These are phyloP conservation scores for Beauveria australis DNA, from an alignment of 2,329 filamentous ascomycete genomes.

Conservation along the genomic window DNA sequence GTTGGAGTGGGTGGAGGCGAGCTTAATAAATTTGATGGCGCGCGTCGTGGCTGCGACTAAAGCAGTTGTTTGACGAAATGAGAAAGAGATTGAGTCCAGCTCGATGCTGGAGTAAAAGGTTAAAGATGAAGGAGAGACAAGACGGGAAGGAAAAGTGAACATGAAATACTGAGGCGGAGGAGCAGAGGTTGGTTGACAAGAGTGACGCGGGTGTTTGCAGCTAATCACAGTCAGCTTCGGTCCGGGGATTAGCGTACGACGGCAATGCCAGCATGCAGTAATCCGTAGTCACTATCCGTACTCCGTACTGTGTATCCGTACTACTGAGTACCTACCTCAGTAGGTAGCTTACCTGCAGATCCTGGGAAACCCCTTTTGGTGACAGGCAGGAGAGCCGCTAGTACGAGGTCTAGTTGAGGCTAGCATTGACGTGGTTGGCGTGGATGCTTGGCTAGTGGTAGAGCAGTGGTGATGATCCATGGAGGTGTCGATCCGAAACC, in stretches of 20 bases:
- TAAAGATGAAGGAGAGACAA: background rate
- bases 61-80: background rate
- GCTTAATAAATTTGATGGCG: conserved; percentile 4
- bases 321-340: background rate
- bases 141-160: background rate
- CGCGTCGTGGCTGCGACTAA: conserved; percentile 1
- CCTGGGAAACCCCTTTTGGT: conserved; percentile 7
- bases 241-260: background rate
- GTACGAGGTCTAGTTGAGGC: background rate
- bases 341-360: background rate
- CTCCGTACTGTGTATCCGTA: background rate
- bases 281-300: too few species aligned
- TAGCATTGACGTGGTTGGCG: background rate
- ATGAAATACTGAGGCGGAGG: background rate
- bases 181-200: background rate
- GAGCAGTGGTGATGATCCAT: background rate
- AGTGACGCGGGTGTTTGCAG: conserved; percentile 3
- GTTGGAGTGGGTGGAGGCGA: conserved; percentile 4
- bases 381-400: conserved; percentile 2
- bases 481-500: background rate
- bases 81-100: background rate
- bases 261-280: background rate
- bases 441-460: background rate
- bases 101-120: background rate
- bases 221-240: background rate